These are phyloP conservation scores for Calonectria leucothoes DNA, from an alignment of 2,329 filamentous ascomycete species.

Conservation along the genomic window DNA sequence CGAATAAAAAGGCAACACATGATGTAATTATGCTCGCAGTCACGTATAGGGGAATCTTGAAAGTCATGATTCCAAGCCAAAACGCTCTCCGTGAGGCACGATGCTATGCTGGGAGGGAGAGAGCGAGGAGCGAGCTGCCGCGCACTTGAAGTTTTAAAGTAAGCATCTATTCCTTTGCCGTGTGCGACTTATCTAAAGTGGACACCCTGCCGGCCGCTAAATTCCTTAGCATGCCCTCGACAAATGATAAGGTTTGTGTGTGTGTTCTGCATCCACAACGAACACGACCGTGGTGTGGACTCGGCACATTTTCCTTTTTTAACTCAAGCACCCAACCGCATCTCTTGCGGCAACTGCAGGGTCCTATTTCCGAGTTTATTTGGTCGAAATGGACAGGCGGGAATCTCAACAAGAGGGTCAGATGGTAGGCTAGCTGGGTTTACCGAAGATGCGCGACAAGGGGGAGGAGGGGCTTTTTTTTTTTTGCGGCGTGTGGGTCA, in stretches of 20 bases:
- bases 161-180: no score
- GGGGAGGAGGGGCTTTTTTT: no score
- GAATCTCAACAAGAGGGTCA: neutral
- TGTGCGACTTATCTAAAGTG: constrained; percentile 26
- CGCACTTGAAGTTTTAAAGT: constrained; percentile 1
- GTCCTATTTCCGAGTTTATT: neutral
- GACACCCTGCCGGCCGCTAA: constrained; percentile 12
- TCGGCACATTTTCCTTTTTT: neutral
- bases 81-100: neutral
- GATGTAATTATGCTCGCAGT: constrained; percentile 45
- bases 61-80: neutral
- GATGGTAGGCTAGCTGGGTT: constrained; percentile 8
- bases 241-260: constrained; percentile 19
- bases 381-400: neutral
- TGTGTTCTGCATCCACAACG: constrained; percentile 6
- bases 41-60: constrained; percentile 42
- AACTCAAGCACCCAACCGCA: neutral
- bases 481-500: constrained; percentile 4
- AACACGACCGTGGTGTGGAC: constrained; percentile 15
- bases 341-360: neutral
- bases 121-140: neutral
- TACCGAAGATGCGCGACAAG: neutral
- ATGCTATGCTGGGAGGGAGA: neutral
- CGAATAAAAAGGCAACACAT: constrained; percentile 47
- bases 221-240: constrained; percentile 9